Evolutionary conservation across 164 flowering plant species (phyloP).

Genomic region (Nelumbo lutea): DNA sequence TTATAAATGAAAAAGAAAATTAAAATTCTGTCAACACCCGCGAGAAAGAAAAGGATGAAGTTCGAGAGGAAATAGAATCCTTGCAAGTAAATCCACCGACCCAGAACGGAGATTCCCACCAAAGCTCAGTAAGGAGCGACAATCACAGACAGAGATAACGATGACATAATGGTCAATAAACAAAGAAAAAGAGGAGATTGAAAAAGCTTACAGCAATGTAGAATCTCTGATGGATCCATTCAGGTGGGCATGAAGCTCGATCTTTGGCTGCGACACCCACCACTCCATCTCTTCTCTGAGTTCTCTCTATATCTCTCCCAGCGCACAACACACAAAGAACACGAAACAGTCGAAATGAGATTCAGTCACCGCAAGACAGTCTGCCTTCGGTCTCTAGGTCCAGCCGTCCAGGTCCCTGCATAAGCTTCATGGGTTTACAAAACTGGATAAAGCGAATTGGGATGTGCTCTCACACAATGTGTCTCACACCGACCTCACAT

Average conservation of each 20-base stretch:
- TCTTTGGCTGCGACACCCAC: slow-evolving; percentile 63
- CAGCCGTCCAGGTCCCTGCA: too few species aligned
- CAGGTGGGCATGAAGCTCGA: slow-evolving; percentile 95
- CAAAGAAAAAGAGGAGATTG: slow-evolving; percentile 4
- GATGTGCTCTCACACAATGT: too few species aligned
- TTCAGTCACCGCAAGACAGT: too few species aligned
- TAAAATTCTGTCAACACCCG: too few species aligned
- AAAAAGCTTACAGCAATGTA: slow-evolving; percentile 55
- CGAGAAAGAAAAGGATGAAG: neutral
- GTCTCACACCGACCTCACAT: too few species aligned
- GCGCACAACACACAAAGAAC: too few species aligned
- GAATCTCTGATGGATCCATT: slow-evolving; percentile 90
- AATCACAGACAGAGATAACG: neutral
- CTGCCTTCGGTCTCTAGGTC: too few species aligned
- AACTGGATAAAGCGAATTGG: too few species aligned
- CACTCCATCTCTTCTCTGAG: slow-evolving; percentile 42
- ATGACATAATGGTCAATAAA: neutral
- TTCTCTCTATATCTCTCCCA: too few species aligned
- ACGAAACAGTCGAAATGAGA: too few species aligned
- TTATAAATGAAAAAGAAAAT: too few species aligned
- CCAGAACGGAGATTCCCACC: neutral
- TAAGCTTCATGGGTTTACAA: too few species aligned
- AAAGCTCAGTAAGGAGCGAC: neutral
- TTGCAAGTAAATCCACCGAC: neutral
- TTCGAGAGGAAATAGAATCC: neutral